Base-by-base conservation (phyloP, 2,329 filamentous ascomycete genomes). In the Colletotrichum sansevieriae region DNA sequence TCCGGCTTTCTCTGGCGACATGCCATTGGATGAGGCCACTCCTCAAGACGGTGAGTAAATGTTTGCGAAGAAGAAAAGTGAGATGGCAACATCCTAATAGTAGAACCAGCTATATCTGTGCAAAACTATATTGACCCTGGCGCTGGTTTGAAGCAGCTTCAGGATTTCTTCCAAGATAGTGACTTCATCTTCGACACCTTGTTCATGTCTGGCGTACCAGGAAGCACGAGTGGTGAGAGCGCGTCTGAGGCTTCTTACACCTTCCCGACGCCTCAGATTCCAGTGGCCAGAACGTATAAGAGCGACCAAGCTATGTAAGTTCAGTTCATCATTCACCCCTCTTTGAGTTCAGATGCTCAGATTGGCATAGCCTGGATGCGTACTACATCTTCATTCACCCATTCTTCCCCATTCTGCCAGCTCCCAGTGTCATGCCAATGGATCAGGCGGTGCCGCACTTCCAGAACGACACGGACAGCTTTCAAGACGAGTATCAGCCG, bases 311-410 rank as follows among this genome's bases (percentile, higher is more conserved):
- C 79, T 29, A 80, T 84, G 81, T 83, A 73, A 76, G 79, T 73
- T 20, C 18, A 15, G 18, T 18, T 33, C 57, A 15, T 39, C 33
- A 25, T 25, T 25, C 4, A 10, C 39, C 13, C 4, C 29, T 10
- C 18, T 25, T 11, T 33, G 20, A 20, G 6, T 25, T 7, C 15
- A 56, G 64, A 49, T 13, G 60, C 62, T 35, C 35, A 20, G 15
- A 2, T 4, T 15, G 3, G 3, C 29, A 8, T 18, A 77, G 74
- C 54, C 75, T 85, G 20, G 81, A 84, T 65, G 84, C 83, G 4
- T 86, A 86, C 72, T 86, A 86, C 69, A 79, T 83, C 63, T 86
- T 82, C 78, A 83, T 86, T 63, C 84, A 86, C 68, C 80, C 83
- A 0, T 86, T 80, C 66, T 82, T 86, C 18, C 84, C 84, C 3